These are phyloP conservation scores for Bombardia bombarda DNA, from an alignment of 495 filamentous ascomycete genomes.

Conservation along the genomic window DNA sequence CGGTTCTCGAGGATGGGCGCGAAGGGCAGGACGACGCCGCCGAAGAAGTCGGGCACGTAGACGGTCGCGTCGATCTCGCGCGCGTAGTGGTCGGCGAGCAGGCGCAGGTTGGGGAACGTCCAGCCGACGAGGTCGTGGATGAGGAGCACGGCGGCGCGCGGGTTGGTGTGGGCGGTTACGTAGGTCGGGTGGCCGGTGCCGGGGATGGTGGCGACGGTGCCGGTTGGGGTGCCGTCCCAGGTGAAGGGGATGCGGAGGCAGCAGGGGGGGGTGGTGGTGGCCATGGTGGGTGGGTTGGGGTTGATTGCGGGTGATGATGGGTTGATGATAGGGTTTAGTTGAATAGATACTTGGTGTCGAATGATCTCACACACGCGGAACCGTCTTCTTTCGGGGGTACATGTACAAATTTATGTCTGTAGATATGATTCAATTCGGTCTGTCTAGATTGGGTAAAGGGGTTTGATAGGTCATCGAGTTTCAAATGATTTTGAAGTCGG, in stretches of 20 bases:
- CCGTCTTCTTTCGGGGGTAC: too few relatives aligned
- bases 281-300: not conserved
- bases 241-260: conserved; percentile 34
- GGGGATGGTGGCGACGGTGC: conserved; percentile 28
- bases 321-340: too few relatives aligned
- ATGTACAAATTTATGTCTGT: too few relatives aligned
- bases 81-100: conserved; percentile 51
- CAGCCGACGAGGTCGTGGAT: conserved; percentile 55
- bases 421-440: too few relatives aligned
- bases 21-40: conserved; percentile 26
- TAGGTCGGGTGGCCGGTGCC: conserved; percentile 31
- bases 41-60: conserved; percentile 52
- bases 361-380: too few relatives aligned
- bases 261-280: conserved; percentile 13
- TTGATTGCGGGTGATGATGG: too few relatives aligned
- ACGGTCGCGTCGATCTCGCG: conserved; percentile 42
- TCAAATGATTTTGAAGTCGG: too few relatives aligned
- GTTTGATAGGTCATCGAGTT: too few relatives aligned
- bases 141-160: conserved; percentile 42
- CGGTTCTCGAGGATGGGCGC: conserved; percentile 21
- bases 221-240: conserved; percentile 41
- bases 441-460: too few relatives aligned
- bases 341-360: too few relatives aligned
- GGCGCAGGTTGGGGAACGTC: conserved; percentile 46
- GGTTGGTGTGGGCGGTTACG: conserved; percentile 31